Percentiles rank a stretch among this genome's conserved stretches.
These are phyloP conservation scores for Cryphonectria naterciae DNA, from an alignment of 2,329 filamentous ascomycete genomes.

Conservation along the genomic window DNA sequence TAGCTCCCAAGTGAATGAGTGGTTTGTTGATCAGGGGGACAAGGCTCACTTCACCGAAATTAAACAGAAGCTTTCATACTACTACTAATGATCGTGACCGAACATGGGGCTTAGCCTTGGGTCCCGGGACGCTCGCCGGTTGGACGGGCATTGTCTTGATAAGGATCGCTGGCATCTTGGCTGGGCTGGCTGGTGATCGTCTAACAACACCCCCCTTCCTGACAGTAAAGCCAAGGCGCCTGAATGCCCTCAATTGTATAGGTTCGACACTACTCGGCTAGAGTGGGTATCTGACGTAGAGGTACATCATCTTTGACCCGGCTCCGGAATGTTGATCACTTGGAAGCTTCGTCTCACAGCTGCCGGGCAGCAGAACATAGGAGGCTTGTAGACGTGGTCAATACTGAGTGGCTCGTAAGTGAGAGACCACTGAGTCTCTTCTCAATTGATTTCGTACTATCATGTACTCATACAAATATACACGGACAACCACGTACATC, in stretches of 20 bases:
- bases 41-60: not conserved
- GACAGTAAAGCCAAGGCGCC: not conserved
- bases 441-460: conserved; percentile 5
- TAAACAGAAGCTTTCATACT: not conserved
- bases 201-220: not conserved
- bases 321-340: not conserved
- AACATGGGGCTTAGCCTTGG: not conserved
- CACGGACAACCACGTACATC: conserved; percentile 6
- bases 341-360: not conserved
- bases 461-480: conserved; percentile 10
- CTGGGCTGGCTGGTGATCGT: conserved; percentile 3
- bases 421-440: not conserved
- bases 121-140: conserved; percentile 4
- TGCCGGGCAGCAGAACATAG: not conserved
- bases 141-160: not conserved
- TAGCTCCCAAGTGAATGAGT: not conserved
- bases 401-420: not conserved
- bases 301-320: conserved; percentile 6
- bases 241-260: conserved; percentile 10
- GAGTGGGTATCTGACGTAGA: conserved; percentile 13
- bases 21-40: not conserved
- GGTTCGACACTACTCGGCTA: conserved; percentile 3
- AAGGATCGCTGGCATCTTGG: not conserved
- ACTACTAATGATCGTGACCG: not conserved
- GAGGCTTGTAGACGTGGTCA: not conserved